Conservation (phyloP, 31 red algal genomes). For the Odonthalia washingtoniensis region DNA sequence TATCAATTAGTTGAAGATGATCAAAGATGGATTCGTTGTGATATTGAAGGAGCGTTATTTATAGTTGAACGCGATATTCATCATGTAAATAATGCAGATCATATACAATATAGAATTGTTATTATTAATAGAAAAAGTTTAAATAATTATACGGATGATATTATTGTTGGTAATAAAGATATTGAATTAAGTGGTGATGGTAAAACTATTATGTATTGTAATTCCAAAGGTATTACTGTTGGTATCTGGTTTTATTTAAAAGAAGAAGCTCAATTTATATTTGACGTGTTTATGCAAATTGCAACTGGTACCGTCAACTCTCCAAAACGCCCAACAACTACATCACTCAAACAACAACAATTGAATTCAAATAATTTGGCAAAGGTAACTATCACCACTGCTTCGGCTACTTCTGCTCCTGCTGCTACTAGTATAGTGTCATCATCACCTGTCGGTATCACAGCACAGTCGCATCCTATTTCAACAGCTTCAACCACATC, state of each 20-base stretch:
- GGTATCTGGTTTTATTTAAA: conserved; percentile 77
- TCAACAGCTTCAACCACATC: background rate
- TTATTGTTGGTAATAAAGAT: conserved; percentile 63
- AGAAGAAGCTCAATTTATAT: conserved; percentile 48
- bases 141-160: conserved; percentile 72
- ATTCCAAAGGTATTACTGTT: conserved; percentile 53
- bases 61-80: conserved; percentile 64
- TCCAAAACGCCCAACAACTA: background rate
- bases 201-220: conserved; percentile 74
- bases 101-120: conserved; percentile 56
- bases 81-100: conserved; percentile 38
- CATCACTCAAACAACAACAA: background rate
- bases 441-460: background rate
- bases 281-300: conserved; percentile 57
- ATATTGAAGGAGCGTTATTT: conserved; percentile 79
- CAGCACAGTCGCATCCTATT: background rate
- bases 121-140: conserved; percentile 81
- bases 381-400: background rate
- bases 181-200: conserved; percentile 66
- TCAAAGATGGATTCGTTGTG: conserved; percentile 64
- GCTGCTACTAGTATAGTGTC: background rate
- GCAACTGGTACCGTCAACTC: conserved; percentile 36
- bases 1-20: conserved; percentile 49
- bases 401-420: background rate
- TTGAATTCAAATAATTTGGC: background rate